A percentile compares a stretch with the other conserved stretches of the same genome.
Evolutionary conservation across 2,329 filamentous ascomycete genomes (phyloP).

Genomic region (Neurospora sp.): DNA sequence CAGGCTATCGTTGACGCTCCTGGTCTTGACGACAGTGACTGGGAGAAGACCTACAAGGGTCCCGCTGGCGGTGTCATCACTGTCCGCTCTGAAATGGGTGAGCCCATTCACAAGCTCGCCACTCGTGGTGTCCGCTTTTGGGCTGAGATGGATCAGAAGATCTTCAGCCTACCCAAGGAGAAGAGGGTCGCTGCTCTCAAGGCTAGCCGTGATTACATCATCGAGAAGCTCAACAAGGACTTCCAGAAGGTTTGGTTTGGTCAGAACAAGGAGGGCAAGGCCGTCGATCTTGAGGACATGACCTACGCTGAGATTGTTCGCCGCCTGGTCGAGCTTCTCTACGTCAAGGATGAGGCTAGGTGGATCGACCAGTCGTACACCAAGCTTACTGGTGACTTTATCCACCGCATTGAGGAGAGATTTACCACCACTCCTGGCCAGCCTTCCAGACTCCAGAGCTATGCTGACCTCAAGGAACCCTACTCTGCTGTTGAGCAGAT

Average conservation of each 20-base stretch:
- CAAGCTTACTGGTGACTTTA: slow-evolving; percentile 84
- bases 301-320: slow-evolving; percentile 82
- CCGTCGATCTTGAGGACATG: slow-evolving; percentile 90
- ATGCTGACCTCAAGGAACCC: slow-evolving; percentile 76
- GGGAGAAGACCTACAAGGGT: slow-evolving; percentile 91
- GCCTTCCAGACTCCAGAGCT: slow-evolving; percentile 79
- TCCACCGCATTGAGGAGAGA: slow-evolving; percentile 92
- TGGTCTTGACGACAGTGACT: slow-evolving; percentile 70
- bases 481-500: slow-evolving; percentile 71
- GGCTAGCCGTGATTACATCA: slow-evolving; percentile 83
- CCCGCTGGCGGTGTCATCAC: slow-evolving; percentile 90
- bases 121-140: slow-evolving; percentile 94
- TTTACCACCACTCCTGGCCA: slow-evolving; percentile 67
- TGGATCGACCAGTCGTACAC: slow-evolving; percentile 86
- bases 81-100: slow-evolving; percentile 96
- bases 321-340: slow-evolving; percentile 82
- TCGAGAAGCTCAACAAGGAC: slow-evolving; percentile 90
- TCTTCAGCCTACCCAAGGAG: slow-evolving; percentile 91
- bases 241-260: slow-evolving; percentile 98
- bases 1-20: slow-evolving; percentile 80
- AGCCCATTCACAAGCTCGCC: slow-evolving; percentile 97
- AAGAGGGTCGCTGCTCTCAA: slow-evolving; percentile 81
- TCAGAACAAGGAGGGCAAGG: slow-evolving; percentile 66
- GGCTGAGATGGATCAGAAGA: slow-evolving; percentile 98
- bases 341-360: slow-evolving; percentile 78